A percentile compares a stretch with the other conserved stretches of the same genome.
phyloP scores from a whole-genome alignment of 108 stramenopile genomes.

The Seminavis robusta region DNA sequence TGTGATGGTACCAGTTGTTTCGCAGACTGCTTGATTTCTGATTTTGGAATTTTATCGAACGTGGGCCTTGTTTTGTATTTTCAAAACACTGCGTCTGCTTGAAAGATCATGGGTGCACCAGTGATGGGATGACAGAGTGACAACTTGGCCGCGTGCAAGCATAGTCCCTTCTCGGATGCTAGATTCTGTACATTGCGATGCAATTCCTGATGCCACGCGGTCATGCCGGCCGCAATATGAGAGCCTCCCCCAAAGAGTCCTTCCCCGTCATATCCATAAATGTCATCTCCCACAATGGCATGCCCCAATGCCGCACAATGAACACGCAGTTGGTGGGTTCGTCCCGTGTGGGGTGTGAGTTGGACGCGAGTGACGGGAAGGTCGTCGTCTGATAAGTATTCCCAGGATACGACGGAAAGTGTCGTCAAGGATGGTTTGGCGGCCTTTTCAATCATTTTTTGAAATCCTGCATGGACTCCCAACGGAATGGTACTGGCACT shows the following conservation, averaged over 20 bases:
- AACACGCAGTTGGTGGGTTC: conserved; percentile 82
- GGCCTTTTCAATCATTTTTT: conserved; percentile 53
- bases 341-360: conserved; percentile 55
- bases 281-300: conserved; percentile 82
- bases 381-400: conserved; percentile 24
- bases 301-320: conserved; percentile 75
- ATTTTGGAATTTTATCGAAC: neutral
- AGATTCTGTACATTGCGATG: neutral
- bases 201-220: neutral
- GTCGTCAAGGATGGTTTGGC: conserved; percentile 58
- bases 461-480: conserved; percentile 31
- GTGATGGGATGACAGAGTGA: conserved; percentile 60
- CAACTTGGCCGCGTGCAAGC: conserved; percentile 63
- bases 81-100: conserved; percentile 64
- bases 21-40: neutral
- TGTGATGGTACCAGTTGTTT: too few species aligned
- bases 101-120: conserved; percentile 56
- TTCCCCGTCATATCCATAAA: conserved; percentile 58
- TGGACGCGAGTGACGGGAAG: conserved; percentile 52
- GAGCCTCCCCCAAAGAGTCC: neutral
- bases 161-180: conserved; percentile 20
- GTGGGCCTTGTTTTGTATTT: neutral
- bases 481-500: conserved; percentile 3
- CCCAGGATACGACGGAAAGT: conserved; percentile 41
- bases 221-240: neutral